A percentile compares a stretch with the other conserved stretches of the same genome.
phyloP scores from a whole-genome alignment of 768 basidiomycete species.

The Leccinum variicolor region DNA sequence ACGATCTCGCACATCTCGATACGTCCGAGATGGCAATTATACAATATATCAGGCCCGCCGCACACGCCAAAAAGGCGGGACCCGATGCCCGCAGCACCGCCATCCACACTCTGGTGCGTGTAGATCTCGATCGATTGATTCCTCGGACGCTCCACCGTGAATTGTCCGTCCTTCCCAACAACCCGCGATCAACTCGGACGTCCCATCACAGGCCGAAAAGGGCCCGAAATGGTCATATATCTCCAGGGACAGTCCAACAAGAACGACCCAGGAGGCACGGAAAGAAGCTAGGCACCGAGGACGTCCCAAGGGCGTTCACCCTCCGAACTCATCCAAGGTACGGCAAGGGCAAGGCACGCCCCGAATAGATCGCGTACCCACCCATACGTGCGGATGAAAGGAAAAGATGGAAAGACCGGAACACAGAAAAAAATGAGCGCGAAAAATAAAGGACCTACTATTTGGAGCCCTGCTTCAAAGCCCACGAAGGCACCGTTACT shows the following conservation, averaged over 20 bases:
- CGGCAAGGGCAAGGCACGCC: neutral
- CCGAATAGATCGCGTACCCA: neutral
- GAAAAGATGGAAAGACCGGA: neutral
- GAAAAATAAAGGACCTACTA: constrained; percentile 28
- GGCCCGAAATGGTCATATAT: neutral
- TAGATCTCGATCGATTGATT: constrained; percentile 17
- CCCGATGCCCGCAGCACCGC: constrained; percentile 4
- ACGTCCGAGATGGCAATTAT: neutral
- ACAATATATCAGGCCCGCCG: neutral
- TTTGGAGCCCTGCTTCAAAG: constrained; percentile 22
- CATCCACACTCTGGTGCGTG: constrained; percentile 3
- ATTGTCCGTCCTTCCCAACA: neutral
- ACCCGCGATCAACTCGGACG: constrained; percentile 12
- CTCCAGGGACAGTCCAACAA: neutral
- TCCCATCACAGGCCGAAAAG: neutral
- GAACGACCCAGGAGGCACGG: neutral
- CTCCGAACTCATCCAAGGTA: neutral
- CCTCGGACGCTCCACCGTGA: constrained; percentile 9
- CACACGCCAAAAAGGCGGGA: neutral
- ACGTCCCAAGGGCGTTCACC: neutral
- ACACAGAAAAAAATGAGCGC: neutral
- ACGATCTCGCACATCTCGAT: constrained; percentile 9
- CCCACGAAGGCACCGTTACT: constrained; percentile 31
- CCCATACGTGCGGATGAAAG: neutral
- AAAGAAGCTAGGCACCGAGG: constrained; percentile 1